Conservation (phyloP, 768 basidiomycete species). For the Boletus reticulatus region DNA sequence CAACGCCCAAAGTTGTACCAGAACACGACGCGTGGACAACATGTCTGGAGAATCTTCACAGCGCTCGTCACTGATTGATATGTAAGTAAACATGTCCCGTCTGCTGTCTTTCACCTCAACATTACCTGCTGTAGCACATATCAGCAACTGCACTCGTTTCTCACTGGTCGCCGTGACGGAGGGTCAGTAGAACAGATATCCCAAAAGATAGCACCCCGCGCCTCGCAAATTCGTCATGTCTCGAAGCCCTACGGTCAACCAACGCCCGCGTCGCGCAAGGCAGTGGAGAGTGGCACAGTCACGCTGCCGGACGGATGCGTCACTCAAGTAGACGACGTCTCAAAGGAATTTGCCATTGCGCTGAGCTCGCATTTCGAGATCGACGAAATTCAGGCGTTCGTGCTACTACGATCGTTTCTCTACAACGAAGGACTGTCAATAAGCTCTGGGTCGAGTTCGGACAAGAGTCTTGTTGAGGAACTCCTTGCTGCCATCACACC, state of each 20-base stretch:
- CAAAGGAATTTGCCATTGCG: slow-evolving; percentile 67
- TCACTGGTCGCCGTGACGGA: slow-evolving; percentile 60
- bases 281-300: slow-evolving; percentile 65
- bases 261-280: slow-evolving; percentile 61
- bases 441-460: slow-evolving; percentile 43
- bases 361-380: slow-evolving; percentile 73
- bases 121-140: slow-evolving; percentile 48
- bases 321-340: slow-evolving; percentile 61
- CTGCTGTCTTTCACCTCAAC: not conserved
- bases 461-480: slow-evolving; percentile 33
- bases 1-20: slow-evolving; percentile 7
- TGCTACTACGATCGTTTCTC: slow-evolving; percentile 73
- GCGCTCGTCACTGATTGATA: slow-evolving; percentile 70
- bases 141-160: slow-evolving; percentile 56
- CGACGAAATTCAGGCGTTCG: slow-evolving; percentile 76
- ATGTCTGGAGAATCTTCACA: slow-evolving; percentile 50
- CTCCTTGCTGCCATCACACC: slow-evolving; percentile 66
- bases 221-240: slow-evolving; percentile 54
- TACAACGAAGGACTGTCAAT: slow-evolving; percentile 73
- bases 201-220: slow-evolving; percentile 57
- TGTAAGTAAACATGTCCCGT: slow-evolving; percentile 37
- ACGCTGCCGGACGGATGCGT: slow-evolving; percentile 64
- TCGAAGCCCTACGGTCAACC: slow-evolving; percentile 69
- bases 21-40: slow-evolving; percentile 10
- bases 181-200: slow-evolving; percentile 56